Evolutionary conservation across 345 rosid genomes (phyloP).

Genomic region (Corchorus capsularis): DNA sequence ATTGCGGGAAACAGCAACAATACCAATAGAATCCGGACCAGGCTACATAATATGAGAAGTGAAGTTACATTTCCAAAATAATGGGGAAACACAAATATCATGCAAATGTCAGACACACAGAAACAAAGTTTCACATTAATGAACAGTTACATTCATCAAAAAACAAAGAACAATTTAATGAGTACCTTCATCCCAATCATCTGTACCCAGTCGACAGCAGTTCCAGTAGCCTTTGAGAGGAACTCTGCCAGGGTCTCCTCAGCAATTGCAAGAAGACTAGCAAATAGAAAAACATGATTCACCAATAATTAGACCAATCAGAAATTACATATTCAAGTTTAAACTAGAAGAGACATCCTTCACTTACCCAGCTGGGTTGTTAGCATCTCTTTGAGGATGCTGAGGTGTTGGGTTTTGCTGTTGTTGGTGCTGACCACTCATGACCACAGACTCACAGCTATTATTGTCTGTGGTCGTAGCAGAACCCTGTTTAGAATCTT

Average conservation of each 20-base stretch:
- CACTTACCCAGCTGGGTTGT: conserved; percentile 95
- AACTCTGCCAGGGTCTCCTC: conserved; percentile 96
- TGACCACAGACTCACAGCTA: conserved; percentile 99
- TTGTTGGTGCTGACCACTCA: conserved; percentile 94
- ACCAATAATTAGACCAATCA: background rate
- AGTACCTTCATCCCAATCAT: conserved; percentile 99
- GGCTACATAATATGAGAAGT: conserved; percentile 52
- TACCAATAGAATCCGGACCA: conserved; percentile 99
- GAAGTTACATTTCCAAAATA: conserved; percentile 9
- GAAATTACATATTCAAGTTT: background rate
- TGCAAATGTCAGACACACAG: background rate
- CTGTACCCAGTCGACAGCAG: conserved; percentile 99
- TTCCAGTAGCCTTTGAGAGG: conserved; percentile 97
- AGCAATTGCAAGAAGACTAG: conserved; percentile 86
- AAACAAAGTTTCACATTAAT: background rate
- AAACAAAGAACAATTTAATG: background rate
- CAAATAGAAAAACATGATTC: background rate
- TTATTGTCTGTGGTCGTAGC: conserved; percentile 93
- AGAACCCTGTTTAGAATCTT: conserved; percentile 54
- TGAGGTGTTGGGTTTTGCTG: conserved; percentile 95
- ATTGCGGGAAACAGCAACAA: conserved; percentile 98
- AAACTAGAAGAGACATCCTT: background rate
- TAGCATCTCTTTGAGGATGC: conserved; percentile 94
- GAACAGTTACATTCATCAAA: background rate
- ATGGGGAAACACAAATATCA: background rate